Evolutionary conservation across 2,329 filamentous ascomycete genomes (phyloP), one percentile per base, ranked within the genome.

Genomic region (Cercospora brassicicola): DNA sequence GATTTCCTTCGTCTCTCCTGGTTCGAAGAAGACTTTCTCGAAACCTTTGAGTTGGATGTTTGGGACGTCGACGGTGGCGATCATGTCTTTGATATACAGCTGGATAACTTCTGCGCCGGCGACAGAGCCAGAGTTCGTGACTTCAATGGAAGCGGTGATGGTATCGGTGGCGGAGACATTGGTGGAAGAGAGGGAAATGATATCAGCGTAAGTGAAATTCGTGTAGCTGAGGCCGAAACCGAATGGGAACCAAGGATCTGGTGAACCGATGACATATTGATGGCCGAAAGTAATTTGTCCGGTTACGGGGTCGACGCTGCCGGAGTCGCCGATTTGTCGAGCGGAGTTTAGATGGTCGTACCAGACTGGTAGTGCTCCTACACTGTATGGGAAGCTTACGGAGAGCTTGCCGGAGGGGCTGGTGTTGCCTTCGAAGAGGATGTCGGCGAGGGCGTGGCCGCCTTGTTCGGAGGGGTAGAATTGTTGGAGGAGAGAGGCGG

Each of bases 381-480:
- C 74, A 13, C 70, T 69, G 64, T 74, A 73, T 2, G 74, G 75
- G 51, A 75, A 74, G 42, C 72, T 74, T 65, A 75, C 76, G 2
- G 72, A 72, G 2, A 78, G 67, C 42, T 74, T 72, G 42, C 76
- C 74, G 10, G 72, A 75, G 1, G 78, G 74, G 11, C 69, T 73
- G 13, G 69, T 69, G n/a, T 73, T 64, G 33, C 75, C 48, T 26
- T 53, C 75, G 67, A 76, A 78, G 18, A 78, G 65, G 45, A 78
- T 67, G 26, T 75, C 67, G 13, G 72, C 72, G 18, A 78, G 65
- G 0, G 73, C 73, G 36, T 71, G 66, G 2, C 76, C 75, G 26
- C 89, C 89, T 79, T 91, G 82, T 73, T 91, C 89, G 0, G 88
- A 89, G 6, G 89, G 89, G 73, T 92, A 93, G 79, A 92, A 92